A percentile compares a stretch with the other conserved stretches of the same genome.
phyloP scores from a whole-genome alignment of 108 stramenopile genomes.

The Parietichytrium sp. region DNA sequence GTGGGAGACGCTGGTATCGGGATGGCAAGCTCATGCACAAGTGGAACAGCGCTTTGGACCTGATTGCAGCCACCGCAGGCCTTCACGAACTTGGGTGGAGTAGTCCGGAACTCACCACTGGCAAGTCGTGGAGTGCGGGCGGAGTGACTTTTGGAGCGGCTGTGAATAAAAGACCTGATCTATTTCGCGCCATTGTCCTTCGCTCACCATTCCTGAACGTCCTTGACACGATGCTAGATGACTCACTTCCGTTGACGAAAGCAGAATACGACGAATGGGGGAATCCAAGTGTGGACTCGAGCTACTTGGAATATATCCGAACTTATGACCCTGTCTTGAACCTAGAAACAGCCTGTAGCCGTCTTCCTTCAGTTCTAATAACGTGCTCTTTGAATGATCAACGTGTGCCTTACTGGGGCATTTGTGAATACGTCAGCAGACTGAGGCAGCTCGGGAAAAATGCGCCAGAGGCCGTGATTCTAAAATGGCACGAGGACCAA shows the following conservation, averaged over 20 bases:
- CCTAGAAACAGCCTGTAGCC: no score
- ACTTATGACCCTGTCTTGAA: no score
- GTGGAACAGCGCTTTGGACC: neutral
- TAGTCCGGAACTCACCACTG: neutral
- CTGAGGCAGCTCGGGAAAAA: no score
- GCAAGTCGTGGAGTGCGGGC: neutral
- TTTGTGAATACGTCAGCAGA: no score
- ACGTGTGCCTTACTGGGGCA: no score
- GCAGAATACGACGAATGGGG: slow-evolving; percentile 33
- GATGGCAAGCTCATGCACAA: neutral
- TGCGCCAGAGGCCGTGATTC: no score
- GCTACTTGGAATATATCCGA: no score
- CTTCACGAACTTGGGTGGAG: neutral
- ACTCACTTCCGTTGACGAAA: neutral
- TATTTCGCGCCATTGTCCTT: neutral
- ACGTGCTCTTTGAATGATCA: no score
- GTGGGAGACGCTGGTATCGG: slow-evolving; percentile 7
- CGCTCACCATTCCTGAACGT: neutral
- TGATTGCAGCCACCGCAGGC: neutral
- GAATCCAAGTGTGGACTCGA: no score
- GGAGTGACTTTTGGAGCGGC: neutral
- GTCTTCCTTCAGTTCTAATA: no score
- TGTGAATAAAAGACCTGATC: neutral
- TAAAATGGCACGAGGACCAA: no score
- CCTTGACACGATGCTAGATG: neutral